phyloP scores from a whole-genome alignment of 225 moss, liverwort and hornwort genomes.

The Asterella californica region DNA sequence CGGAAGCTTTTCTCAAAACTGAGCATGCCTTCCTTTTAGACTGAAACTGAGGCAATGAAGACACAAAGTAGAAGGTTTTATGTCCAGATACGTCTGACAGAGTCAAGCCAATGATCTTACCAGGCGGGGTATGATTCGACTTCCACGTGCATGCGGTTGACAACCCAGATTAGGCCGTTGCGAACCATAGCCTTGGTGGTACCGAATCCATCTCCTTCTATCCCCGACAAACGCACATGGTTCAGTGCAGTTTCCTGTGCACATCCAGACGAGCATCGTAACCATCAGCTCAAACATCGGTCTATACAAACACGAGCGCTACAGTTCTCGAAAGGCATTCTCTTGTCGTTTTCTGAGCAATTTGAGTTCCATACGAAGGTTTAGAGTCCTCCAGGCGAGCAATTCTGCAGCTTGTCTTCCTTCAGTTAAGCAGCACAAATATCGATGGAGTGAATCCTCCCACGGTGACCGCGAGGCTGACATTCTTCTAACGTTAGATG shows the following conservation, averaged over 20 bases:
- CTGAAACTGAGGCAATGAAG: background rate
- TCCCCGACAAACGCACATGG: conserved; percentile 36
- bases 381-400: background rate
- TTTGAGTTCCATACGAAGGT: background rate
- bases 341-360: background rate
- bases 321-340: too few species aligned
- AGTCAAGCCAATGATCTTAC: conserved; percentile 6
- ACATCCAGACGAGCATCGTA: background rate
- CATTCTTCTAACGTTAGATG: too few species aligned
- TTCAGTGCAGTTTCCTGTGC: conserved; percentile 37
- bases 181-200: conserved; percentile 38
- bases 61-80: background rate
- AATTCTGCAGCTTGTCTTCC: background rate
- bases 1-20: background rate
- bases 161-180: conserved; percentile 39
- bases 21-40: background rate
- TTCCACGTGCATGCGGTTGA: conserved; percentile 40
- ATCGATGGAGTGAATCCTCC: too few species aligned
- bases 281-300: too few species aligned
- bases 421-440: too few species aligned
- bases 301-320: too few species aligned
- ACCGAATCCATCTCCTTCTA: conserved; percentile 41
- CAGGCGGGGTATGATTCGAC: conserved; percentile 38
- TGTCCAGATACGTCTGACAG: too few species aligned
- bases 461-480: too few species aligned